Conservation (phyloP, 257 asterid genomes). For the Thymus mandschuricus region DNA sequence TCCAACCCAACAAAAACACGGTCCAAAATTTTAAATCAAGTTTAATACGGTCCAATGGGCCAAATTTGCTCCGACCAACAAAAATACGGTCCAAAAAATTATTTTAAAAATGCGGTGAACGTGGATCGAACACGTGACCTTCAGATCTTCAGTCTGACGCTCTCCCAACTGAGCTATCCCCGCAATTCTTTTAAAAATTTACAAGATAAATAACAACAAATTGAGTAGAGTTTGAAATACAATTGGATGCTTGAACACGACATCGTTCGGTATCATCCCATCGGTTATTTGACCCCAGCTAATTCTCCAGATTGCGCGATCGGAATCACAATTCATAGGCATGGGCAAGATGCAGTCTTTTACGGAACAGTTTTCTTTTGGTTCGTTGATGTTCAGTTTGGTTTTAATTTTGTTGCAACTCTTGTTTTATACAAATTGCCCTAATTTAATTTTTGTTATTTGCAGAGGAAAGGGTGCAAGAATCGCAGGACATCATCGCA, state of each 20-base stretch:
- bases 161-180: constrained; percentile 98
- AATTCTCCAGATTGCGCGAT: constrained; percentile 6
- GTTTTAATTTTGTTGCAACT: background rate
- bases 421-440: background rate
- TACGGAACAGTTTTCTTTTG: constrained; percentile 61
- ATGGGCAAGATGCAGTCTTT: constrained; percentile 64
- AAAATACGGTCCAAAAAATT: background rate
- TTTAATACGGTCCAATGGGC: too few relatives aligned
- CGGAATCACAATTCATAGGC: background rate
- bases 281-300: background rate
- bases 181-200: constrained; percentile 33
- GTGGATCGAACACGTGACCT: constrained; percentile 99
- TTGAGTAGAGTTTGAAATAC: too few relatives aligned
- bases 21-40: too few relatives aligned
- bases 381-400: constrained; percentile 36
- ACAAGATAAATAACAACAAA: too few relatives aligned
- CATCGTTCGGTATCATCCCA: too few relatives aligned
- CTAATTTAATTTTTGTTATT: constrained; percentile 1
- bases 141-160: constrained; percentile 97
- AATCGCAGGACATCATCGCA: constrained; percentile 80
- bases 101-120: constrained; percentile 65
- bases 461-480: constrained; percentile 70
- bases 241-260: too few relatives aligned
- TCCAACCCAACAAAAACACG: too few relatives aligned
- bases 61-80: too few relatives aligned